A percentile compares a stretch with the other conserved stretches of the same genome.
These are phyloP conservation scores for Neonothopanus nambi DNA, from an alignment of 1,284 basidiomycete species.

Conservation along the genomic window DNA sequence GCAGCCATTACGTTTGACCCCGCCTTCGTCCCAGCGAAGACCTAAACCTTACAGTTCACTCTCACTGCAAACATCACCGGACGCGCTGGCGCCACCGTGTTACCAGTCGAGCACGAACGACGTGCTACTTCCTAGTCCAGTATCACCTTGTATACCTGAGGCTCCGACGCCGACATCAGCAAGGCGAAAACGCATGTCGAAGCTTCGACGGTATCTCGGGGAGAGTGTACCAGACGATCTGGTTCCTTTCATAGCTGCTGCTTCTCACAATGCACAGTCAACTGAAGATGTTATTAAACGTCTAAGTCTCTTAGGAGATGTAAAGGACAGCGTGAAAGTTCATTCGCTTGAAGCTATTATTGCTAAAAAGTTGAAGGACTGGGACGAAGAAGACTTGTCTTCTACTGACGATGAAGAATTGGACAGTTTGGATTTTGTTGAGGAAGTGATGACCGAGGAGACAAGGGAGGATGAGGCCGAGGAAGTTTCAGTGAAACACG, in stretches of 20 bases:
- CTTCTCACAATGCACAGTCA: background rate
- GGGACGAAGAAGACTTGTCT: background rate
- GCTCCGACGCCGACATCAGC: conserved; percentile 28
- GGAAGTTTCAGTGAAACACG: background rate
- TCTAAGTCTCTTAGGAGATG: background rate
- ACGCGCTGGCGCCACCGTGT: background rate
- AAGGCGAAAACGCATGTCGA: conserved; percentile 29
- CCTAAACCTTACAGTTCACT: background rate
- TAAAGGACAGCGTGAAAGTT: background rate
- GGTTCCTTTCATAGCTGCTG: conserved; percentile 17
- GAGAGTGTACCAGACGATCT: conserved; percentile 29
- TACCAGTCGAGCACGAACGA: background rate
- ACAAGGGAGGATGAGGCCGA: background rate
- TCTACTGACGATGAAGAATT: conserved; percentile 1
- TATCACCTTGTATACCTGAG: conserved; percentile 11
- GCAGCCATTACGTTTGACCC: background rate
- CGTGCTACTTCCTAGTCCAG: background rate
- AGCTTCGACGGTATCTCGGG: conserved; percentile 33
- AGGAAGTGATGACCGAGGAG: background rate
- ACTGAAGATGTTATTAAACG: background rate
- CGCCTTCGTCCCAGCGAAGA: background rate
- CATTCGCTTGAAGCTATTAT: conserved; percentile 1
- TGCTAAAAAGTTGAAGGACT: conserved; percentile 1
- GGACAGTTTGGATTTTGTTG: background rate
- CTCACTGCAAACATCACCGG: background rate